Evolutionary conservation across 179 eudicot species (phyloP), one percentile per base, ranked within the genome.

Genomic region (Sideroxylon spinosum): DNA sequence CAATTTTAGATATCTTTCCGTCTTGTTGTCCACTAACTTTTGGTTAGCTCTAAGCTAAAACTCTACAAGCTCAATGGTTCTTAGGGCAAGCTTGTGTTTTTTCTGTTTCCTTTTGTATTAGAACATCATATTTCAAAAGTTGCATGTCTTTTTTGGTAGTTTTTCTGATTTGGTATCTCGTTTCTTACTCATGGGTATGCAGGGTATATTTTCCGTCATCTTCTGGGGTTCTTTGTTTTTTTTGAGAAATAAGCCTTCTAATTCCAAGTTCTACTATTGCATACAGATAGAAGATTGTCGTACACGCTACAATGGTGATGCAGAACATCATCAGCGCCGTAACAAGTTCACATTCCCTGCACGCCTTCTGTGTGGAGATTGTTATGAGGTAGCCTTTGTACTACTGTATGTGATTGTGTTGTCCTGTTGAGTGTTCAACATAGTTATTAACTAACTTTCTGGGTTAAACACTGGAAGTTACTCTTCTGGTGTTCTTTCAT

Each of bases 221-320:
- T 4, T 6, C 22, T 50, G 20, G 25, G 29, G 9, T 71, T 29
- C 32, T 70, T 12, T 76, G 25, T 16, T 68, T 8, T 68, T 8
- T 68, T 8, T 26, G 11, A 53, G 5, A 12, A 37, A 4, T 52
- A 28, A 25, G 3, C 53, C 75, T 46, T 11, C 49, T 32, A 25
- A 20, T 5, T 19, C 62, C 29, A 56, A n/a, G 44, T 49, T 68
- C 60, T 28, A 22, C 60, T 46, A 25, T 63, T 80, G 44, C 79
- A 68, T 82, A 71, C 88, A 93, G 99, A 90, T 95, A 86, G 99
- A 94, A 86, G 99, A 95, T 74, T 95, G 99, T 32, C 97, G 98
- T 50, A 91, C 94, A 32, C 89, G 99, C 50, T 95, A 95, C 82
- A 95, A 95, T 81, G 98, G 96, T 62, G 98, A 95, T 80, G 97